Conservation (phyloP, 768 basidiomycete genomes). For the Imleria badia region DNA sequence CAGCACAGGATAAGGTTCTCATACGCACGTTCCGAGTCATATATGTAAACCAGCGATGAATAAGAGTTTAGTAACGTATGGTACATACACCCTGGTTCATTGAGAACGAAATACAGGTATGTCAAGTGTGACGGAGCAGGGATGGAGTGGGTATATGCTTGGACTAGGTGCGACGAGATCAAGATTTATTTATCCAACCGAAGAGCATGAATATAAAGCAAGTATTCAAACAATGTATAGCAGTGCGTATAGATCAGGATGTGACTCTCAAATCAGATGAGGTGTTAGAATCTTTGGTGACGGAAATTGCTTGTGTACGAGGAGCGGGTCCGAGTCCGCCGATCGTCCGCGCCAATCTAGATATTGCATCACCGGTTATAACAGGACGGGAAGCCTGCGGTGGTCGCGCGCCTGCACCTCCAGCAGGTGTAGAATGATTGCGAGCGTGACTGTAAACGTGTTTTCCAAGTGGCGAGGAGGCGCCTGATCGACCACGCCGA, state of each 20-base stretch:
- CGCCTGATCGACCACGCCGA: slow-evolving; percentile 43
- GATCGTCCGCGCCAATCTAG: slow-evolving; percentile 62
- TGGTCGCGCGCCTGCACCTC: slow-evolving; percentile 38
- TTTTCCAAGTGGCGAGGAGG: slow-evolving; percentile 43
- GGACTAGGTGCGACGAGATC: slow-evolving; percentile 15
- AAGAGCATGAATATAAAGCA: slow-evolving; percentile 14
- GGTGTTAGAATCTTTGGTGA: slow-evolving; percentile 29
- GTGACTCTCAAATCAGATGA: slow-evolving; percentile 10
- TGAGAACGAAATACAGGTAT: slow-evolving; percentile 23
- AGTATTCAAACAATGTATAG: slow-evolving; percentile 12
- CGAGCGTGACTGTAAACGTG: slow-evolving; percentile 42
- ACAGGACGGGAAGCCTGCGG: slow-evolving; percentile 59
- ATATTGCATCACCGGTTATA: slow-evolving; percentile 70
- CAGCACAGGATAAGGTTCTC: slow-evolving; percentile 48
- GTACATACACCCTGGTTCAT: slow-evolving; percentile 19
- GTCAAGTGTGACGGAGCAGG: slow-evolving; percentile 12
- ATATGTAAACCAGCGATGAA: slow-evolving; percentile 5
- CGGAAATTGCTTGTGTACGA: slow-evolving; percentile 27
- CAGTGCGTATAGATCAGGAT: slow-evolving; percentile 10
- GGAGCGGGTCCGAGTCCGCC: slow-evolving; percentile 35
- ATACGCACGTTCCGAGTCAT: background rate
- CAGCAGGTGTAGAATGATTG: slow-evolving; percentile 61
- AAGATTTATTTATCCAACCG: slow-evolving; percentile 19
- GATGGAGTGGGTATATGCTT: slow-evolving; percentile 24
- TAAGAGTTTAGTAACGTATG: slow-evolving; percentile 19